phyloP scores from a whole-genome alignment of 306 rosid genomes.

The Lathyrus aphaca region DNA sequence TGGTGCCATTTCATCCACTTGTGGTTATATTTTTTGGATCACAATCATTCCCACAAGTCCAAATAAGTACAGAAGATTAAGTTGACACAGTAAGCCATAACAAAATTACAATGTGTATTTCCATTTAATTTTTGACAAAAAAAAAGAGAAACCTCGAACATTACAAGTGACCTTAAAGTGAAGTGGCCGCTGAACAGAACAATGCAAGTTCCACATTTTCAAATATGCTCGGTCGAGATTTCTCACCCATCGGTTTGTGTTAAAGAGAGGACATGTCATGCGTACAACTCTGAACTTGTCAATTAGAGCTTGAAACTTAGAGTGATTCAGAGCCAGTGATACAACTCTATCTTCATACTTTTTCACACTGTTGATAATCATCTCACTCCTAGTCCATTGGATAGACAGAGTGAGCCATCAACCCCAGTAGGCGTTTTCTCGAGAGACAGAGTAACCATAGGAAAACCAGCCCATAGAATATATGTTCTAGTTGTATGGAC shows the following conservation, averaged over 20 bases:
- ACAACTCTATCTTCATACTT: slow-evolving; percentile 97
- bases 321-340: slow-evolving; percentile 71
- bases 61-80: too few species aligned
- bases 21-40: too few species aligned
- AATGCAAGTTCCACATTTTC: slow-evolving; percentile 62
- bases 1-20: too few species aligned
- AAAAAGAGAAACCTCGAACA: slow-evolving; percentile 26
- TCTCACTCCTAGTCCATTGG: slow-evolving; percentile 93
- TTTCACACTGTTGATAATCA: slow-evolving; percentile 89
- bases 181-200: slow-evolving; percentile 59
- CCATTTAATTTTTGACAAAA: neutral
- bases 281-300: slow-evolving; percentile 80
- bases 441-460: slow-evolving; percentile 96
- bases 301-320: slow-evolving; percentile 77
- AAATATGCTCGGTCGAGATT: slow-evolving; percentile 61
- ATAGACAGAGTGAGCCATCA: too few species aligned
- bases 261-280: slow-evolving; percentile 88
- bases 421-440: too few species aligned
- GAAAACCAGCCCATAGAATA: slow-evolving; percentile 95
- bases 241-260: slow-evolving; percentile 91
- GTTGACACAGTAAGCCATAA: too few species aligned
- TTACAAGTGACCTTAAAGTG: slow-evolving; percentile 52
- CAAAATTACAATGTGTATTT: neutral
- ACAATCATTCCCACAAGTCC: too few species aligned
- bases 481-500: slow-evolving; percentile 99